A percentile compares a stretch with the other conserved stretches of the same genome.
These are phyloP conservation scores for Buddleja alternifolia DNA, from an alignment of 257 asterid species.

Conservation along the genomic window DNA sequence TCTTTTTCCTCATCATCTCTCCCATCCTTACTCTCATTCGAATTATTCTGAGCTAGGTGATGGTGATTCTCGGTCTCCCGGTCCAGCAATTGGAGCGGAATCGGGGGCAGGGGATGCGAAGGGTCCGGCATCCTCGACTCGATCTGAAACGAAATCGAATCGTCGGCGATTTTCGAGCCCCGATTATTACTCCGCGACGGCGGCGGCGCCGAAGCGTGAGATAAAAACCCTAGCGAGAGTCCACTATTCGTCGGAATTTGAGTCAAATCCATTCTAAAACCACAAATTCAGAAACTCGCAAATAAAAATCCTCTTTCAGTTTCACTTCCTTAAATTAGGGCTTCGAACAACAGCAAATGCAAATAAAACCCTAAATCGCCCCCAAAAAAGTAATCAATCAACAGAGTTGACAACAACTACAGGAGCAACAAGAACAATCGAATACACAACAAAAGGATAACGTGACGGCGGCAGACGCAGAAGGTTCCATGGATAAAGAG, in stretches of 20 bases:
- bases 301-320: conserved; percentile 12
- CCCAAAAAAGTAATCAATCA: conserved; percentile 16
- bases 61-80: conserved; percentile 42
- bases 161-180: conserved; percentile 44
- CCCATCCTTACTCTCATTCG: conserved; percentile 23
- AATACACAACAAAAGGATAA: conserved; percentile 20
- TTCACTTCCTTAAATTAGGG: too few relatives aligned
- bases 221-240: conserved; percentile 63
- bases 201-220: conserved; percentile 49
- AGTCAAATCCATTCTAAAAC: conserved; percentile 57
- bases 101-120: conserved; percentile 44
- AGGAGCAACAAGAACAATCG: conserved; percentile 32
- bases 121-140: conserved; percentile 56
- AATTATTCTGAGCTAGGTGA: conserved; percentile 26
- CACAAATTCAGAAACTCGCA: neutral
- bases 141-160: conserved; percentile 62
- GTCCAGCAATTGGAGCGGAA: conserved; percentile 82
- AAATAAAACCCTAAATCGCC: neutral
- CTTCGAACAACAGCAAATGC: neutral
- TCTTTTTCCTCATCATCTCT: conserved; percentile 51
- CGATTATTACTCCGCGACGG: conserved; percentile 32
- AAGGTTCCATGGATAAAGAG: conserved; percentile 35
- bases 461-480: conserved; percentile 26
- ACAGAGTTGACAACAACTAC: conserved; percentile 18
- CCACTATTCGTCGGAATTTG: conserved; percentile 50